Evolutionary conservation across 2,329 filamentous ascomycete species (phyloP).

Genomic region (Dactylonectria macrodidyma): DNA sequence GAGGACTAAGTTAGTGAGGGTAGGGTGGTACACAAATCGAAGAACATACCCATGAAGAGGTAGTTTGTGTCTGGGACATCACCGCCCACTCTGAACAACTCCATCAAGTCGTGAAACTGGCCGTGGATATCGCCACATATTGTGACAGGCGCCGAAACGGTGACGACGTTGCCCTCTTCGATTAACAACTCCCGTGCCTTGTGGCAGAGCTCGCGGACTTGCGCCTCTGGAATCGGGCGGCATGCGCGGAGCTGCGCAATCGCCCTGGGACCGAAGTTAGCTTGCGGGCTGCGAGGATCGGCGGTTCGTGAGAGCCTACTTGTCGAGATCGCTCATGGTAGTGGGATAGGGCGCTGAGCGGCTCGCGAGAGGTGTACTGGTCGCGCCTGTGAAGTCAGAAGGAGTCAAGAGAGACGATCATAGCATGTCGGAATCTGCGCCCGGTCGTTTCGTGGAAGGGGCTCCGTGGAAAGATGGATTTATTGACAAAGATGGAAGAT

Average conservation of each 20-base stretch:
- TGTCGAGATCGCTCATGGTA: slow-evolving; percentile 96
- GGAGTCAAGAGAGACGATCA: slow-evolving; percentile 34
- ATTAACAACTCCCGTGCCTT: slow-evolving; percentile 96
- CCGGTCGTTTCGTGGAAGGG: slow-evolving; percentile 11
- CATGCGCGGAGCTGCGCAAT: slow-evolving; percentile 97
- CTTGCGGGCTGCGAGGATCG: slow-evolving; percentile 20
- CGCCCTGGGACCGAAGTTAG: slow-evolving; percentile 70
- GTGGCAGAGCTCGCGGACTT: slow-evolving; percentile 97
- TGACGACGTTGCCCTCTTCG: slow-evolving; percentile 97
- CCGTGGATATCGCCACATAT: slow-evolving; percentile 98
- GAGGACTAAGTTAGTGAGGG: slow-evolving; percentile 29
- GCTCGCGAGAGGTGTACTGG: slow-evolving; percentile 42
- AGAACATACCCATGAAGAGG: slow-evolving; percentile 86
- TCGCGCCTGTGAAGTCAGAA: slow-evolving; percentile 33
- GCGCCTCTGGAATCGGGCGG: slow-evolving; percentile 93
- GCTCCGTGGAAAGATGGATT: slow-evolving; percentile 17
- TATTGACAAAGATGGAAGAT: slow-evolving; percentile 31
- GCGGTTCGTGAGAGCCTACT: slow-evolving; percentile 64
- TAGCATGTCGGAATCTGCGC: slow-evolving; percentile 44
- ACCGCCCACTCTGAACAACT: slow-evolving; percentile 92
- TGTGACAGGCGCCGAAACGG: slow-evolving; percentile 95
- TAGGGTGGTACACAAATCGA: not conserved
- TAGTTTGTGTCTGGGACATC: slow-evolving; percentile 97
- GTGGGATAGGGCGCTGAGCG: slow-evolving; percentile 16
- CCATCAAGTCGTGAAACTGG: slow-evolving; percentile 97